phyloP scores from a whole-genome alignment of 1,284 basidiomycete species.

The Cryptococcus sp. region DNA sequence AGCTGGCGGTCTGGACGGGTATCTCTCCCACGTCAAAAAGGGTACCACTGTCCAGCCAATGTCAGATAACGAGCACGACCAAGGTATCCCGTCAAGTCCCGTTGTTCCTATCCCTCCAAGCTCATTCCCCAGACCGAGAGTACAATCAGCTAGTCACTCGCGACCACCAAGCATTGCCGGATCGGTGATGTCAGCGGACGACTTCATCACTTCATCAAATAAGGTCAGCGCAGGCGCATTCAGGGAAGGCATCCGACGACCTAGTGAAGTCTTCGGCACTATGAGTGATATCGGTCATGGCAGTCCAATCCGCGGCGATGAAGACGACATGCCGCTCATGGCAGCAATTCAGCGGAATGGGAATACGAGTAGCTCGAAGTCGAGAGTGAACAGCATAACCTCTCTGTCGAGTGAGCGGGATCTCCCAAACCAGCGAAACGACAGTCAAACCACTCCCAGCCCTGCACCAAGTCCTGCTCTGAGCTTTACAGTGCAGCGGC shows the following conservation, averaged over 20 bases:
- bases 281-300: constrained; percentile 22
- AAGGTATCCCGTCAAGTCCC: background rate
- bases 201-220: constrained; percentile 22
- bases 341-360: constrained; percentile 24
- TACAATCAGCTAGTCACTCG: constrained; percentile 15
- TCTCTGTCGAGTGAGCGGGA: constrained; percentile 14
- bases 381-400: constrained; percentile 10
- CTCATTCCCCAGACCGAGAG: background rate
- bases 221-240: constrained; percentile 45
- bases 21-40: constrained; percentile 25
- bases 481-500: constrained; percentile 12
- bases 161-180: constrained; percentile 38
- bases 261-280: constrained; percentile 24
- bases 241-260: constrained; percentile 39
- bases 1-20: constrained; percentile 19
- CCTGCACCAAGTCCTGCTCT: constrained; percentile 8
- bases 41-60: constrained; percentile 10
- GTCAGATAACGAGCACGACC: constrained; percentile 1
- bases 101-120: constrained; percentile 2
- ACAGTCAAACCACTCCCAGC: constrained; percentile 1
- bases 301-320: constrained; percentile 25
- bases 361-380: background rate
- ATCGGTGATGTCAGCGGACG: constrained; percentile 30
- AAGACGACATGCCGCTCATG: constrained; percentile 43
- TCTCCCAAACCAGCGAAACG: background rate